These are phyloP conservation scores for Candida nitratophila DNA, from an alignment of 805 yeast genomes.

Conservation along the genomic window DNA sequence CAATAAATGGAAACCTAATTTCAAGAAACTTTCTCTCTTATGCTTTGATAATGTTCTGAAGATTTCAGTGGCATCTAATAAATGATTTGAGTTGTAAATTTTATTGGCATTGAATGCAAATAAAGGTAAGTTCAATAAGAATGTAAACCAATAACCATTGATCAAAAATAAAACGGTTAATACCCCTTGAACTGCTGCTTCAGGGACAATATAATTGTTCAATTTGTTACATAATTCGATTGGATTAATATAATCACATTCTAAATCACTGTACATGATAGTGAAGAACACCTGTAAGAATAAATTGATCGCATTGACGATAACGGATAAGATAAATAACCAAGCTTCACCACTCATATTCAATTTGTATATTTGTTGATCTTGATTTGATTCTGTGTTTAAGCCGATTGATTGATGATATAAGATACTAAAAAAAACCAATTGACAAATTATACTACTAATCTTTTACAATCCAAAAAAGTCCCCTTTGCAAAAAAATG, in stretches of 20 bases:
- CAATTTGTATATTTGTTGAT: neutral
- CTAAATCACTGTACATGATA: constrained; percentile 91
- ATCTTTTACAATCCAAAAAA: too few relatives aligned
- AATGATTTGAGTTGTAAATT: constrained; percentile 70
- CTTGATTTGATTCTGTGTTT: too few relatives aligned
- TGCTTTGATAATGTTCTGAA: constrained; percentile 90
- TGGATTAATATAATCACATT: constrained; percentile 94
- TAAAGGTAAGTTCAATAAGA: constrained; percentile 76
- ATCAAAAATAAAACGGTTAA: constrained; percentile 65
- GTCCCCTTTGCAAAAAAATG: too few relatives aligned
- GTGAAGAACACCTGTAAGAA: constrained; percentile 93
- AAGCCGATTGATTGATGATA: too few relatives aligned
- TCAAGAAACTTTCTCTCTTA: constrained; percentile 86
- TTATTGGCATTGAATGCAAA: constrained; percentile 79
- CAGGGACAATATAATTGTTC: constrained; percentile 85
- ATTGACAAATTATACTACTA: too few relatives aligned
- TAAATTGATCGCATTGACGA: constrained; percentile 80
- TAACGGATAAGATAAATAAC: constrained; percentile 69
- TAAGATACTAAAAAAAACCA: too few relatives aligned
- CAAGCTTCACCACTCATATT: constrained; percentile 30
- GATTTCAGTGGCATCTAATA: constrained; percentile 94
- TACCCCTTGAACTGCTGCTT: constrained; percentile 75
- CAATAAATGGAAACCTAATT: constrained; percentile 83
- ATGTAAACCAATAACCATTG: constrained; percentile 89
- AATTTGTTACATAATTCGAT: constrained; percentile 91